These are phyloP conservation scores for Limnomonas spitsbergensis DNA, from an alignment of 139 green algal species.

Conservation along the genomic window DNA sequence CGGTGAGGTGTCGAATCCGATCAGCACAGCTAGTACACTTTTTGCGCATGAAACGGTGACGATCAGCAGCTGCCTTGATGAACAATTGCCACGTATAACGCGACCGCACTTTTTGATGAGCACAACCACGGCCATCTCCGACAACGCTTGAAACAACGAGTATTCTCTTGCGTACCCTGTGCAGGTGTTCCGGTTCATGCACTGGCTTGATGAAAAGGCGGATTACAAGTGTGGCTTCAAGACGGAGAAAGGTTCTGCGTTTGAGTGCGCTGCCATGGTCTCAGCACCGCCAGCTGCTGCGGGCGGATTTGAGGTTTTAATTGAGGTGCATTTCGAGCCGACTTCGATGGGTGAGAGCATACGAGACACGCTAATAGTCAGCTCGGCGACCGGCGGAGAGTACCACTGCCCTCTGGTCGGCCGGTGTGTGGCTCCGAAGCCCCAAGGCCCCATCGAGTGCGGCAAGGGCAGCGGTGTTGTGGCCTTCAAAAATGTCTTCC, in stretches of 20 bases:
- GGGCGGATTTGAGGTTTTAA: conserved; percentile 48
- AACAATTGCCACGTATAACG: too few relatives aligned
- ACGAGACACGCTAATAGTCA: conserved; percentile 59
- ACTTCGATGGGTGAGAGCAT: conserved; percentile 58
- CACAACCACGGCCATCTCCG: too few relatives aligned
- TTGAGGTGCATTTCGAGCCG: conserved; percentile 75
- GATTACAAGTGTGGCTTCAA: conserved; percentile 70
- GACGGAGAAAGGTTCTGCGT: conserved; percentile 13
- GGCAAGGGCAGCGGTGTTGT: conserved; percentile 46
- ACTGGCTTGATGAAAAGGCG: conserved; percentile 67
- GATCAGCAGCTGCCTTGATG: too few relatives aligned
- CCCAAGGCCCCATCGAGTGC: conserved; percentile 68
- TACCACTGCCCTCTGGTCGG: conserved; percentile 69
- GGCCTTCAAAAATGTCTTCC: conserved; percentile 78
- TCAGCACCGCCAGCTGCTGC: conserved; percentile 20
- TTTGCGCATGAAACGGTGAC: too few relatives aligned
- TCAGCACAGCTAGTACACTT: too few relatives aligned
- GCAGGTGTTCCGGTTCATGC: conserved; percentile 67
- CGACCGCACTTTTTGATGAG: too few relatives aligned
- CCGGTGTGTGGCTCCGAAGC: conserved; percentile 66
- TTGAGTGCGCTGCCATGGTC: background rate
- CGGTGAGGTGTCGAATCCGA: too few relatives aligned
- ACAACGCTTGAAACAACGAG: too few relatives aligned
- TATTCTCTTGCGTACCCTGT: too few relatives aligned
- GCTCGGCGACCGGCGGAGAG: conserved; percentile 45